Evolutionary conservation across 768 basidiomycete species (phyloP), one percentile per base, ranked within the genome.

Genomic region (Mycena capillaripes): DNA sequence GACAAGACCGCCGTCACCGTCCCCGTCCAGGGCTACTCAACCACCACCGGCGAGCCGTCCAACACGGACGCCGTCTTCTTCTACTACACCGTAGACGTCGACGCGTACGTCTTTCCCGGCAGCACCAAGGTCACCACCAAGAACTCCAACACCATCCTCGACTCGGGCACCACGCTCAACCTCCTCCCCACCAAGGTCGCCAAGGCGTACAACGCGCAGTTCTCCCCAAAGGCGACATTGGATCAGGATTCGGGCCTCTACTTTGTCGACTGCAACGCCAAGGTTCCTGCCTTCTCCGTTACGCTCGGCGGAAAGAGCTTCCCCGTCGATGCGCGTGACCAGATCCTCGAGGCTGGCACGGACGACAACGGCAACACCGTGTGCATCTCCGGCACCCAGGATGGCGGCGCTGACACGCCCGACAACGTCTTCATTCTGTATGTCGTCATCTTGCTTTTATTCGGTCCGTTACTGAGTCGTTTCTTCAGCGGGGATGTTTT

Each of bases 361-460:
- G 75, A 77, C 57, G 57, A 53, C 11, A 53, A 69, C 17, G 71
- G 71, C 21, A 71, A 72, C 16, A n/a, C 36, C 8, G 9, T 77
- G 4, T 78, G 76, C 63, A 66, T 74, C 10, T 66, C 70, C 5
- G 77, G 77, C 12, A 73, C 71, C 10, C 72, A 75, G 69, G 63
- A 70, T 40, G 76, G 74, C 25, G 76, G 76, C 27, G 64, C 68
- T 10, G 59, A 63, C n/a, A 69, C 53, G 11, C 66, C 68, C 12
- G 76, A 66, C 8, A 70, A 56, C 36, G 58, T 78, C 16, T 78
- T 78, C 65, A 70, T 78, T 46, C 58, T 78, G 76, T 77, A 27
- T 21, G 76, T 70, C 42, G 17, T 21, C 12, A 16, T 60, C 27
- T 44, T 58, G 3, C 12, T 38, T 23, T 32, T 34, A 12, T 27